Base-by-base conservation (phyloP, 768 basidiomycete genomes). In the Calocybe indica region DNA sequence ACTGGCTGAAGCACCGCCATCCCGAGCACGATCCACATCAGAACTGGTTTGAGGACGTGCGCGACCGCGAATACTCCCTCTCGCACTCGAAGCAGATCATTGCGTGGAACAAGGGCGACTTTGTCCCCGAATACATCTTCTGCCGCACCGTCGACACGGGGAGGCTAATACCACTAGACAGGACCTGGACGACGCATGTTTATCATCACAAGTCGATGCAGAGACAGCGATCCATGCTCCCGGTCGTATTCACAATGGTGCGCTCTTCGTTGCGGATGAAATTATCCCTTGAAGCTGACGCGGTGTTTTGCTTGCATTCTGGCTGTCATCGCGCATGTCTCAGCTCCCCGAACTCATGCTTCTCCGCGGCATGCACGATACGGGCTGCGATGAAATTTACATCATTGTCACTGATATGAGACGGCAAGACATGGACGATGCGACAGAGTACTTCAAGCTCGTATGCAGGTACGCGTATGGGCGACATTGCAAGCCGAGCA, bases 311-410 rank as follows among this genome's bases (percentile, higher is more conserved):
- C 41, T 35, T 37, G 37, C 47, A 57, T 13, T 33, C 45, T 30
- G 47, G 35, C 46, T 40, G 46, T 40, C 43, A 22, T 22, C 22
- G 22, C 22, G 22, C 22, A 22, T 22, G 22, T 22, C 22, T 22
- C 35, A 88, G 86, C 71, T 88, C 37, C 85, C 85, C 30, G 86
- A 88, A 63, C 74, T 88, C 22, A 86, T 88, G 83, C 72, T 88
- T 41, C 66, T 88, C 42, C 74, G 86, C 11, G 86, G 85, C 43
- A 88, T 88, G 86, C 85, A 88, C 58, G 86, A 88, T 56, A 71
- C 75, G 34, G 83, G 83, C 32, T 86, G 86, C 65, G 85, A 88
- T 62, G 85, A 88, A 48, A 78, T 88, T 44, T 85, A 76, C 53
- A 79, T 88, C 49, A 84, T 88, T 48, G 85, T 88, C 34, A 88